Base-by-base conservation (phyloP, 2,329 filamentous ascomycete species). In the Verticillium nubilum region DNA sequence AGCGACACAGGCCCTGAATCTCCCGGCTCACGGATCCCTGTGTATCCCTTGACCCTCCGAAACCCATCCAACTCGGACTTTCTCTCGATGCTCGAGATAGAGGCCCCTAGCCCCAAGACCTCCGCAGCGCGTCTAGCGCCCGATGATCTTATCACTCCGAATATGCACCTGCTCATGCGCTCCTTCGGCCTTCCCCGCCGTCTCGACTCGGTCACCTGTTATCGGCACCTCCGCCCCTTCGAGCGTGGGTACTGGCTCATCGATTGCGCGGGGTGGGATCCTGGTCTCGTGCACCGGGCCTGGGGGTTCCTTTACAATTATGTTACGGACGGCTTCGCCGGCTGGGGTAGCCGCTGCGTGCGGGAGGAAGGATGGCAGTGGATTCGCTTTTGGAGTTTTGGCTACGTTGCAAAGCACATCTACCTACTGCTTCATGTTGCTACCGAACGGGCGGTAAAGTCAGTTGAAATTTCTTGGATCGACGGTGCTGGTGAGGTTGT, bases 201-300 rank as follows among this genome's bases (percentile, higher is more conserved):
- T 3, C 91, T 84, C 70, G 76, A 72, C 4, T 86, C 87, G 7
- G 35, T 55, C 27, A 4, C 56, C 55, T 5, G 28, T 57, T 6
- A 60, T 27, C 78, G 87, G 4, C 68, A 72, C 0, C 73, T 89
- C 1, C 73, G 79, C 2, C 73, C 74, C 0, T 82, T 88, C 37
- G 92, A 96, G 70, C 81, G 93, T 17, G 93, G 92, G 0, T 86
- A 90, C 72, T 97, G 93, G 93, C 71, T 78, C 2, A 67, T 97
- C 4, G 76, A 86, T 63, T 86, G 82, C 64, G 68, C 73, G 0
- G 56, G 65, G 1, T 92, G 88, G 88, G 68, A 74, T 0, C 57
- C 68, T 0, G 70, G 73, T 0, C 67, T 80, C 4, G 81, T 83
- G 56, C 70, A 76, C 17, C 74, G 79, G 2, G 80, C 86, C 7